Evolutionary conservation across 2,329 filamentous ascomycete genomes (phyloP).

Genomic region (Arthrobotrys sinensis): DNA sequence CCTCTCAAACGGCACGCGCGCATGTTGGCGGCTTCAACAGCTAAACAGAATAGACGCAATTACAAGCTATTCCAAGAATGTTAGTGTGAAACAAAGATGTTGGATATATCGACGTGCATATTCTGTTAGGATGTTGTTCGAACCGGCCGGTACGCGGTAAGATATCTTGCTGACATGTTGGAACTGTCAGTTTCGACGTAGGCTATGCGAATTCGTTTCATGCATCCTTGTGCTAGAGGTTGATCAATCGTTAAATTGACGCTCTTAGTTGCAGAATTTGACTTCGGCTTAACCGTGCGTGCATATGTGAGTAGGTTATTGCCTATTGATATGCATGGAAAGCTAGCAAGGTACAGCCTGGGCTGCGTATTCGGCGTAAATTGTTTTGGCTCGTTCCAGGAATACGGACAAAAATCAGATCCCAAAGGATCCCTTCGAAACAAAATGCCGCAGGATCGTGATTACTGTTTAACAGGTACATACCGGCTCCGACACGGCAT

Average conservation of each 20-base stretch:
- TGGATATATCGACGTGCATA: slow-evolving; percentile 21
- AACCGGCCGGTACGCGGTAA: slow-evolving; percentile 10
- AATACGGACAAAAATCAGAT: slow-evolving; percentile 10
- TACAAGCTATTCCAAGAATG: slow-evolving; percentile 7
- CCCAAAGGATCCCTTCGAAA: slow-evolving; percentile 20
- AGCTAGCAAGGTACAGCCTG: slow-evolving; percentile 2
- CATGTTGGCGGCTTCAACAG: slow-evolving; percentile 20
- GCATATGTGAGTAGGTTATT: slow-evolving; percentile 31
- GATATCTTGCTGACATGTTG: slow-evolving; percentile 30
- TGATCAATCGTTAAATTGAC: neutral
- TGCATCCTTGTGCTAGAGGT: slow-evolving; percentile 4
- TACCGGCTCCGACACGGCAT: slow-evolving; percentile 1
- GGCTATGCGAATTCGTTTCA: slow-evolving; percentile 26
- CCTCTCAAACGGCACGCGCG: slow-evolving; percentile 7
- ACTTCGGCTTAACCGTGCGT: slow-evolving; percentile 14
- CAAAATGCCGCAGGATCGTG: slow-evolving; percentile 29
- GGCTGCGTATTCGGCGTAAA: slow-evolving; percentile 4
- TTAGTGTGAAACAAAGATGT: slow-evolving; percentile 26
- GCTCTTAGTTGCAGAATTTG: neutral
- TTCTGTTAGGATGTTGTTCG: slow-evolving; percentile 4
- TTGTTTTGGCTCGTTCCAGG: slow-evolving; percentile 19
- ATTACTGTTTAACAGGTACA: slow-evolving; percentile 13
- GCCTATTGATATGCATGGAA: slow-evolving; percentile 20
- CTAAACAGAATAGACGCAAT: slow-evolving; percentile 19
- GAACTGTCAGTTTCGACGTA: slow-evolving; percentile 17